phyloP scores from a whole-genome alignment of 1,284 basidiomycete genomes.

The Boletellus deceptivus region DNA sequence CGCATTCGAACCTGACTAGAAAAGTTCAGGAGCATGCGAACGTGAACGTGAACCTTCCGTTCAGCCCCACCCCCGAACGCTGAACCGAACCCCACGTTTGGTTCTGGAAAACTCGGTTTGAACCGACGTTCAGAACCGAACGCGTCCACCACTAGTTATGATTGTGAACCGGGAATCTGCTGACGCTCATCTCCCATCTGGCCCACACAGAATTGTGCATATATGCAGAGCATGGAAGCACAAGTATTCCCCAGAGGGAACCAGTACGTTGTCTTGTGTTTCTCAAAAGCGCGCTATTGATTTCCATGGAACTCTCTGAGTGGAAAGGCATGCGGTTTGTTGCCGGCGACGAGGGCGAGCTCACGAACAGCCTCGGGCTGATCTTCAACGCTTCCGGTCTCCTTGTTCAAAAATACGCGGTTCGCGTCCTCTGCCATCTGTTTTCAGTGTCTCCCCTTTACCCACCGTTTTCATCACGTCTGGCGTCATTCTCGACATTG shows the following conservation, averaged over 20 bases:
- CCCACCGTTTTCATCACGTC: no score
- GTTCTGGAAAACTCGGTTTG: no score
- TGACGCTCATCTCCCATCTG: background rate
- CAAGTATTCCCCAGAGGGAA: slow-evolving; percentile 42
- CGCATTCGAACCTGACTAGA: no score
- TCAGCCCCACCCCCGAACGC: no score
- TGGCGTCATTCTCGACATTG: slow-evolving; percentile 14
- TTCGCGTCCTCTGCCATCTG: no score
- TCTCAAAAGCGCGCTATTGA: background rate
- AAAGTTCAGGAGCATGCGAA: no score
- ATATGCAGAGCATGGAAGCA: slow-evolving; percentile 53
- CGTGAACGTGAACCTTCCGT: no score
- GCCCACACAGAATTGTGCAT: background rate
- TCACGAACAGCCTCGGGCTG: slow-evolving; percentile 51
- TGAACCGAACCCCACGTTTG: no score
- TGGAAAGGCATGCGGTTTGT: slow-evolving; percentile 46
- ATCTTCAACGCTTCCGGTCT: slow-evolving; percentile 49
- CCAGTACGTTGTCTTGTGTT: slow-evolving; percentile 30
- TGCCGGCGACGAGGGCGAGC: slow-evolving; percentile 53
- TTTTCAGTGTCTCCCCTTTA: no score
- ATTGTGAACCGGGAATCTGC: no score
- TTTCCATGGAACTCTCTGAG: background rate
- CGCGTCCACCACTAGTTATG: no score
- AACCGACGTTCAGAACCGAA: no score
- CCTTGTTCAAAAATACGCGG: slow-evolving; percentile 53